Percentiles rank a stretch among this genome's conserved stretches.
These are phyloP conservation scores for Lyophyllum semitale DNA, from an alignment of 768 basidiomycete genomes.

Conservation along the genomic window DNA sequence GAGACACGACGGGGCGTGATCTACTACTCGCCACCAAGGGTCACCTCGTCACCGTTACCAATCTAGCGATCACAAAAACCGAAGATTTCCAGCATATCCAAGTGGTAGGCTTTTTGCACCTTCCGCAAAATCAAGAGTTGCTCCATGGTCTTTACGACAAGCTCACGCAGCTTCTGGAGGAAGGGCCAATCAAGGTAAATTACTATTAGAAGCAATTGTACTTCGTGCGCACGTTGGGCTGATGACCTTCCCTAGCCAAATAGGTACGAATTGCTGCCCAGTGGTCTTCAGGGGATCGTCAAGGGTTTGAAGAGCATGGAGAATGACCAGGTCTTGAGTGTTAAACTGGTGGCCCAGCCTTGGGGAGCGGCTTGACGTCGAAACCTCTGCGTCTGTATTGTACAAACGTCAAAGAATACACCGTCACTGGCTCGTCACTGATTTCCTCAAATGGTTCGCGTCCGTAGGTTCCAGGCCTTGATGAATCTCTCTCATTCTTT, in stretches of 20 bases:
- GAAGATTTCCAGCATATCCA: constrained; percentile 21
- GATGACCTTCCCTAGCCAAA: constrained; percentile 37
- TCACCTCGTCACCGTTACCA: constrained; percentile 33
- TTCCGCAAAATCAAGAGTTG: constrained; percentile 16
- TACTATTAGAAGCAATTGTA: not conserved
- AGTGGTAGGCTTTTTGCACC: constrained; percentile 22
- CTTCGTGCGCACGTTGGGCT: not conserved
- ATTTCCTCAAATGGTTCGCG: no score
- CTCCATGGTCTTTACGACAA: constrained; percentile 15
- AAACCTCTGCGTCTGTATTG: no score
- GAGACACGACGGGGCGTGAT: constrained; percentile 25
- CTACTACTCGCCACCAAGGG: constrained; percentile 36
- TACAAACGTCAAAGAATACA: no score
- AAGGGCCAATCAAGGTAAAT: constrained; percentile 32
- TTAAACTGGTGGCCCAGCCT: constrained; percentile 45
- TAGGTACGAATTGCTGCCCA: constrained; percentile 38
- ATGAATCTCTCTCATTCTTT: not conserved
- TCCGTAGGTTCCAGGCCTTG: constrained; percentile 23
- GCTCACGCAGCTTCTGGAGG: constrained; percentile 24
- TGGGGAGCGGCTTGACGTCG: no score
- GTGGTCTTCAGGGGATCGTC: constrained; percentile 43
- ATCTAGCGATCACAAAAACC: constrained; percentile 33
- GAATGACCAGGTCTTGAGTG: constrained; percentile 41
- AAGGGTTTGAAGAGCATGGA: constrained; percentile 43
- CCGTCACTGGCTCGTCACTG: no score